Evolutionary conservation across 495 filamentous ascomycete genomes (phyloP).

Genomic region (Bombardia bombarda): DNA sequence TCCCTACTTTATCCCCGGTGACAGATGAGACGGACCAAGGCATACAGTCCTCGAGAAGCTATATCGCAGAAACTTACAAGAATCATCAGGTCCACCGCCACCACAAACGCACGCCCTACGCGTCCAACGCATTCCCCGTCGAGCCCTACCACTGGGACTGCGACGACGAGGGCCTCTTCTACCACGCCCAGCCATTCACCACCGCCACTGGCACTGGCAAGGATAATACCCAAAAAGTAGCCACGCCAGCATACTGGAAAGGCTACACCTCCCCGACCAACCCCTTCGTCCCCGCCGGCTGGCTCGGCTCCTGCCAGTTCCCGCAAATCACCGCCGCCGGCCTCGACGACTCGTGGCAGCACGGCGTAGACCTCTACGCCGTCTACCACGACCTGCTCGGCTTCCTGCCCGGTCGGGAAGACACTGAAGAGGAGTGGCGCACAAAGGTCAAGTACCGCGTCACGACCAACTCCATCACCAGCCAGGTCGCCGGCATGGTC

Average conservation of each 20-base stretch:
- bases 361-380: constrained; percentile 55
- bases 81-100: constrained; percentile 58
- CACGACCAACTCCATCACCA: constrained; percentile 63
- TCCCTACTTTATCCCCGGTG: neutral
- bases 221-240: too few relatives aligned
- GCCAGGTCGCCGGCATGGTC: constrained; percentile 60
- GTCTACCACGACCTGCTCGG: constrained; percentile 54
- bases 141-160: constrained; percentile 62
- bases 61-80: neutral
- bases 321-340: constrained; percentile 61
- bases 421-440: constrained; percentile 24
- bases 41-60: too few relatives aligned
- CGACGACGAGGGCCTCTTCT: constrained; percentile 51
- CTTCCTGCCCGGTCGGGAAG: constrained; percentile 42
- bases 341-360: constrained; percentile 56
- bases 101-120: constrained; percentile 67
- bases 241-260: constrained; percentile 48
- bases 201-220: constrained; percentile 24
- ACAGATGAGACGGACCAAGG: too few relatives aligned
- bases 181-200: constrained; percentile 44
- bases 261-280: constrained; percentile 47
- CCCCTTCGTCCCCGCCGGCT: constrained; percentile 49
- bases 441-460: constrained; percentile 48
- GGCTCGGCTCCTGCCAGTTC: constrained; percentile 59
- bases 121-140: constrained; percentile 56